Base-by-base conservation (phyloP, 2,329 filamentous ascomycete genomes). In the Hymenoscyphus occultus region DNA sequence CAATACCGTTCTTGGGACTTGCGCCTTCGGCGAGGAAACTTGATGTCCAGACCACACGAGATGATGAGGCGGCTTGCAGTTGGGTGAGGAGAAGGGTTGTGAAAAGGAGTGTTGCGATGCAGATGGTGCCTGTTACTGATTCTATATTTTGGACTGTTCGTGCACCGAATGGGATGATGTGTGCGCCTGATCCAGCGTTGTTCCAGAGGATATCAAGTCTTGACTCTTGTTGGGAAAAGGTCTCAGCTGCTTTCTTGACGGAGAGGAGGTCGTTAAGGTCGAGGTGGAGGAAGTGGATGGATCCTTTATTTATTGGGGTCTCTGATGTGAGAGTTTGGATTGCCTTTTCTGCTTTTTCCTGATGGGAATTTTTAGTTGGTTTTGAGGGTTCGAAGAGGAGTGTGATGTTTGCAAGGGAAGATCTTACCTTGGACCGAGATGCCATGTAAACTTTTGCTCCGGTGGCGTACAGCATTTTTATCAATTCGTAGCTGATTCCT, bases 371-470 rank as follows among this genome's bases (percentile, higher is more conserved):
- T 16, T 48, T 48, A 48, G 42, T 19, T 16, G 42, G 1, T 48
- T 5, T n/a, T 22, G 22, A 48, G 14, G 3, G 42, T 1, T 28
- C 3, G 42, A 48, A 48, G 16, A 19, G 42, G 16, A 28, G 28
- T 28, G 28, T 28, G 16, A 48, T 5, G 14, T 16, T 19, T 48
- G 16, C 6, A 7, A 2, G 28, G 28, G 28, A 28, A 28, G 28
- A 28, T 28, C 28, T 28, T 48, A 48, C 42, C 42, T 48, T 6
- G 2, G 76, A 77, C 22, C 80, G 77, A 7, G 75, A 76, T 14
- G 76, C 74, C n/a, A 81, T 71, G 67, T 79, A 81, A 39, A 81
- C 77, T 42, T 72, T 79, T 51, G 75, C 80, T 62, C 77, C 76
- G 32, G 76, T 74, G 19, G 65, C 61, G 69, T 78, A 80, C 39